Percentiles rank a stretch among this genome's conserved stretches.
These are phyloP conservation scores for Porodaedalea pini DNA, from an alignment of 1,284 basidiomycete species.

Conservation along the genomic window DNA sequence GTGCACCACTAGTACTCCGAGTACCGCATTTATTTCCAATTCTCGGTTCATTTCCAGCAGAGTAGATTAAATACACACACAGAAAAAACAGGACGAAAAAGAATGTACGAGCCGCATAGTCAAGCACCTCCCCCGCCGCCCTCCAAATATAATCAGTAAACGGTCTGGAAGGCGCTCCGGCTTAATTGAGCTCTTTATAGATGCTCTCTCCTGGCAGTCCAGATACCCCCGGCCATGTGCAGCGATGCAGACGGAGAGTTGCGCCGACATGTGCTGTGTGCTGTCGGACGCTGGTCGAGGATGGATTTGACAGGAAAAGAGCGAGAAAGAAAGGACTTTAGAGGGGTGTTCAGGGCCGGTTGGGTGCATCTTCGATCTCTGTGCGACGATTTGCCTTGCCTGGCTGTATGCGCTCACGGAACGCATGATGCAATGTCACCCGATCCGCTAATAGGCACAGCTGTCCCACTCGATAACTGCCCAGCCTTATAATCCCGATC, in stretches of 20 bases:
- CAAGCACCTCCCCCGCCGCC: conserved; percentile 61
- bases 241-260: conserved; percentile 45
- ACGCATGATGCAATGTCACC: conserved; percentile 1
- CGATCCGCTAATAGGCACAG: not conserved
- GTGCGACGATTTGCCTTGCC: not conserved
- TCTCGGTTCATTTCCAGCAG: too few relatives aligned
- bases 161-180: conserved; percentile 63
- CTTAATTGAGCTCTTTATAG: conserved; percentile 65
- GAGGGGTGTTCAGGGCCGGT: conserved; percentile 18
- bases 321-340: conserved; percentile 1
- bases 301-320: conserved; percentile 30
- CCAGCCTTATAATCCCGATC: not conserved
- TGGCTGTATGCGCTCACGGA: not conserved
- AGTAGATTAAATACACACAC: too few relatives aligned
- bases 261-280: conserved; percentile 38
- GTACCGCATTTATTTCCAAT: not conserved
- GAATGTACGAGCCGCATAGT: conserved; percentile 68
- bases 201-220: conserved; percentile 37
- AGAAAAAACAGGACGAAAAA: not conserved
- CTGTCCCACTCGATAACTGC: not conserved
- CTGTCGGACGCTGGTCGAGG: conserved; percentile 27
- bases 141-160: conserved; percentile 28
- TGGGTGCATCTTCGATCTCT: not conserved
- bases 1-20: not conserved
- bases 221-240: conserved; percentile 48